Percentiles rank a stretch among this genome's conserved stretches.
Evolutionary conservation across 75 land plant genomes (phyloP).

Genomic region (Cryptomeria japonica): DNA sequence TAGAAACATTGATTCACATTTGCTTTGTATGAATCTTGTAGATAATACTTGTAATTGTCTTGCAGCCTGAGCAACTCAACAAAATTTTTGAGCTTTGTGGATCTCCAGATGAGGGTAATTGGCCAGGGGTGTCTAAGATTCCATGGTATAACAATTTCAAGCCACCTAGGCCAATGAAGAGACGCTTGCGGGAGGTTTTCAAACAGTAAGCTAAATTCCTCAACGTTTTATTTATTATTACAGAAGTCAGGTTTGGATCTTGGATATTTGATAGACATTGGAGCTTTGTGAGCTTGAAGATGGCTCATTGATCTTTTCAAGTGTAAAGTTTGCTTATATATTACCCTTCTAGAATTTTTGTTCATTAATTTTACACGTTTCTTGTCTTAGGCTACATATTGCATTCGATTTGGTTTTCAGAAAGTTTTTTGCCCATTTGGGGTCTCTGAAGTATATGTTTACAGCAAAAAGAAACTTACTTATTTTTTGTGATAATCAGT

Average conservation of each 20-base stretch:
- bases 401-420: background rate
- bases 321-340: background rate
- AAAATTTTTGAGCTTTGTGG: conserved; percentile 97
- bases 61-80: conserved; percentile 80
- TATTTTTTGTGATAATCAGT: conserved; percentile 31
- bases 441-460: background rate
- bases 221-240: background rate
- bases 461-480: background rate
- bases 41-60: conserved; percentile 11
- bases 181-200: conserved; percentile 80
- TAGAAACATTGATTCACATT: background rate
- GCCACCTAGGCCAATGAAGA: conserved; percentile 70
- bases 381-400: background rate
- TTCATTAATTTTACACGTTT: background rate
- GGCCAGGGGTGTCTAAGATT: conserved; percentile 95
- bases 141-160: conserved; percentile 86
- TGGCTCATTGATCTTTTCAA: background rate
- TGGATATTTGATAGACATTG: background rate
- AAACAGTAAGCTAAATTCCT: conserved; percentile 60
- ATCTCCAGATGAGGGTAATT: conserved; percentile 80
- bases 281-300: background rate
- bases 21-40: background rate
- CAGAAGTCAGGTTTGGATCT: background rate
- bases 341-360: background rate
- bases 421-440: background rate